Evolutionary conservation across 148 eudicot species (phyloP).

Genomic region (Diospyros kaki): DNA sequence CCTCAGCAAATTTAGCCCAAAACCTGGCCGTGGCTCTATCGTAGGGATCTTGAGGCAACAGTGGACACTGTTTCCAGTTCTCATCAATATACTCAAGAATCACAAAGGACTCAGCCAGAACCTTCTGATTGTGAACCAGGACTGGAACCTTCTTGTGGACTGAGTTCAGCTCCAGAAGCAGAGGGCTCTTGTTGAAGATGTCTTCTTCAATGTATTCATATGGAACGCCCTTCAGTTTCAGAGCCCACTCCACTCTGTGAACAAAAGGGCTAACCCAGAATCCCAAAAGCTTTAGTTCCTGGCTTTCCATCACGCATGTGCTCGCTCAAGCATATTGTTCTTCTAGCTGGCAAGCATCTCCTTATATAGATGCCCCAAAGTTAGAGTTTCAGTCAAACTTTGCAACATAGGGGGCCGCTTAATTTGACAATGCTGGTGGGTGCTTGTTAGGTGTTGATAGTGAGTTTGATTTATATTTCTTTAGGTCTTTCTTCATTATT

Average conservation of each 20-base stretch:
- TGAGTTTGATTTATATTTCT: too few species aligned
- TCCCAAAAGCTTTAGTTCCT: neutral
- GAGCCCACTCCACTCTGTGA: neutral
- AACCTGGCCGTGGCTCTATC: neutral
- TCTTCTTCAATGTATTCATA: neutral
- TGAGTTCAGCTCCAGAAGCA: neutral
- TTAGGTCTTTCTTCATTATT: too few species aligned
- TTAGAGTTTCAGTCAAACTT: too few species aligned
- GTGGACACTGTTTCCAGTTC: neutral
- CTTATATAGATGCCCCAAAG: too few species aligned
- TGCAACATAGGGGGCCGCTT: too few species aligned
- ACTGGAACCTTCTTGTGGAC: neutral
- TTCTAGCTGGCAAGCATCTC: too few species aligned
- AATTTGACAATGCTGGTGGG: too few species aligned
- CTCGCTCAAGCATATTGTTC: too few species aligned
- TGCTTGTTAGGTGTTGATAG: too few species aligned
- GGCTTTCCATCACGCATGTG: too few species aligned
- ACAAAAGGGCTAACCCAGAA: neutral
- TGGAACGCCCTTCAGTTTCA: neutral
- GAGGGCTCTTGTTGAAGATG: neutral
- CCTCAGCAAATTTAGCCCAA: neutral
- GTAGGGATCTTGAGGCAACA: neutral
- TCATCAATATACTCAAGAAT: neutral
- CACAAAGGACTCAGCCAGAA: neutral
- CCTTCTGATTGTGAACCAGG: neutral